Percentiles rank a stretch among this genome's conserved stretches.
Evolutionary conservation across 768 basidiomycete species (phyloP).

Genomic region (Tubosaeta sp.): DNA sequence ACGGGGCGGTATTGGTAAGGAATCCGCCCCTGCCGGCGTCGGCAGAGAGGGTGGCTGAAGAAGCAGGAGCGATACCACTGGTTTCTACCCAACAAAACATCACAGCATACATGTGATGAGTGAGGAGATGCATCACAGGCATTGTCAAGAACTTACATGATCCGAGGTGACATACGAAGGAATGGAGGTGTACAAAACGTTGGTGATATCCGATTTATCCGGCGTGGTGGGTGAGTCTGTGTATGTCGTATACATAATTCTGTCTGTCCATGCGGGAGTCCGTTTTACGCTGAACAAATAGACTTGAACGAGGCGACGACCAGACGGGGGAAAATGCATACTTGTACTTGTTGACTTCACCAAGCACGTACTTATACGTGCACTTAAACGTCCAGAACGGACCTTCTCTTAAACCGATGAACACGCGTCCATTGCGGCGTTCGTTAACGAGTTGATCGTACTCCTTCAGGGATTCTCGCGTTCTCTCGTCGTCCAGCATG

Average conservation of each 20-base stretch:
- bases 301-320: not conserved
- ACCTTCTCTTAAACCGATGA: slow-evolving; percentile 78
- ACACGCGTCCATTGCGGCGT: slow-evolving; percentile 58
- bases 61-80: slow-evolving; percentile 70
- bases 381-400: slow-evolving; percentile 87
- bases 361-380: slow-evolving; percentile 84
- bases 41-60: slow-evolving; percentile 42
- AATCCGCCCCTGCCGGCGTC: slow-evolving; percentile 23
- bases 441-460: slow-evolving; percentile 69
- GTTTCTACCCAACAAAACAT: slow-evolving; percentile 55
- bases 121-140: not conserved
- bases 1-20: slow-evolving; percentile 30
- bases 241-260: slow-evolving; percentile 80
- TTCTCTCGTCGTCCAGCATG: slow-evolving; percentile 44
- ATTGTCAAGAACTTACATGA: slow-evolving; percentile 54
- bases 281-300: slow-evolving; percentile 51
- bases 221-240: slow-evolving; percentile 55
- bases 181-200: slow-evolving; percentile 72
- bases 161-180: slow-evolving; percentile 87
- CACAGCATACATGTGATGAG: not conserved
- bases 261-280: slow-evolving; percentile 89
- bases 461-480: slow-evolving; percentile 59
- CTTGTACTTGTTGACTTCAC: slow-evolving; percentile 81
- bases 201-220: slow-evolving; percentile 51
- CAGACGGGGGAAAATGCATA: slow-evolving; percentile 30